Conservation (phyloP, 1,284 basidiomycete species). For the Ustilago xerochloae region DNA sequence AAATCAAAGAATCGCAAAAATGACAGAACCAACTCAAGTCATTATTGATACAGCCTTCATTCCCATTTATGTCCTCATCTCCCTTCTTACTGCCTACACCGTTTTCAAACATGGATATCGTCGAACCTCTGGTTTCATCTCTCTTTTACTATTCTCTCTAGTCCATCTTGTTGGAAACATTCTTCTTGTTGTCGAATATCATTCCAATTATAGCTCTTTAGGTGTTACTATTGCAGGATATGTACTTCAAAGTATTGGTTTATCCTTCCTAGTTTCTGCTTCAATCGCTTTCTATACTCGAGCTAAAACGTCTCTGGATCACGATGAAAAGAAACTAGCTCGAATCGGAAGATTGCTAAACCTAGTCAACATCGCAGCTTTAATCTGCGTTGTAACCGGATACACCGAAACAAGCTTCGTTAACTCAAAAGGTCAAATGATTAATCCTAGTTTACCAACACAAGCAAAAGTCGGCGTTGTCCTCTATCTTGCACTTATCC, state of each 20-base stretch:
- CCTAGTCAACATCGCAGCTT: slow-evolving; percentile 24
- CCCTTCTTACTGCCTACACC: slow-evolving; percentile 14
- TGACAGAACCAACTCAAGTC: slow-evolving; percentile 30
- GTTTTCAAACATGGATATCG: slow-evolving; percentile 23
- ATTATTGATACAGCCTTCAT: slow-evolving; percentile 42
- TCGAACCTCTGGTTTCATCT: slow-evolving; percentile 23
- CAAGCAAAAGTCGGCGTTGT: slow-evolving; percentile 16
- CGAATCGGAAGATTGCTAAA: slow-evolving; percentile 9
- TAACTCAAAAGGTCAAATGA: neutral
- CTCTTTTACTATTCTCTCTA: slow-evolving; percentile 27
- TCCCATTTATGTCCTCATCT: slow-evolving; percentile 32
- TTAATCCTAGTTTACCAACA: slow-evolving; percentile 4
- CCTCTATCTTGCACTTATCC: slow-evolving; percentile 20
- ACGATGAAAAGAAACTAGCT: neutral
- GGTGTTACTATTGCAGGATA: slow-evolving; percentile 10
- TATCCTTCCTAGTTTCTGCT: slow-evolving; percentile 22
- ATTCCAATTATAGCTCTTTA: slow-evolving; percentile 4
- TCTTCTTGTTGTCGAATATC: slow-evolving; percentile 16
- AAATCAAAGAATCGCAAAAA: neutral
- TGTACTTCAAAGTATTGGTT: slow-evolving; percentile 25
- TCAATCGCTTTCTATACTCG: slow-evolving; percentile 21
- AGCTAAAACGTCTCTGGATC: neutral
- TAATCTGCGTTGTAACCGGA: slow-evolving; percentile 28
- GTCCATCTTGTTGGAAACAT: slow-evolving; percentile 29
- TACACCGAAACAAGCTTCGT: slow-evolving; percentile 10